phyloP scores from a whole-genome alignment of 192 early-diverging fungal species.

The Geosiphon pyriformis region DNA sequence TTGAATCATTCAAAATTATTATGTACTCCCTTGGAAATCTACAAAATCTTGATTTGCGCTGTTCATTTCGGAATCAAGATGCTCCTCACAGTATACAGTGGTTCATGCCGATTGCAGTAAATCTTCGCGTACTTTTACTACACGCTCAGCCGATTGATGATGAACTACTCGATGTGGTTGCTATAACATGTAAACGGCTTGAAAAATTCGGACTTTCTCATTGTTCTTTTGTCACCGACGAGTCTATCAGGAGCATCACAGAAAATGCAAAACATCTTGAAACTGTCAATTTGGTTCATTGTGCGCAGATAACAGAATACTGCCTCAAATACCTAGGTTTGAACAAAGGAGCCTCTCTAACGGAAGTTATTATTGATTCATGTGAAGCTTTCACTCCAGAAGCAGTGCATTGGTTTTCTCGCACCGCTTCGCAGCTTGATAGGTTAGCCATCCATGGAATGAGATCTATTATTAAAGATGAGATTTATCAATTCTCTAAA shows the following conservation, averaged over 20 bases:
- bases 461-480: background rate
- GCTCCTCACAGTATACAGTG: background rate
- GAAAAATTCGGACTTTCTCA: constrained; percentile 16
- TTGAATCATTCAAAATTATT: constrained; percentile 7
- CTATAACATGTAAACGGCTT: background rate
- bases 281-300: background rate
- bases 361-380: constrained; percentile 7
- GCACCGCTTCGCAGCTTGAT: background rate
- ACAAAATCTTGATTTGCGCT: background rate
- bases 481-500: constrained; percentile 1
- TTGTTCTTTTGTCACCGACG: background rate
- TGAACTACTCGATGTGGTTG: background rate
- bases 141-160: constrained; percentile 5
- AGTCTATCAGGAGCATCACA: background rate
- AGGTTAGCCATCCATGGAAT: background rate
- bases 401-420: constrained; percentile 11
- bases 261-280: background rate
- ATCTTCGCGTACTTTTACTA: background rate
- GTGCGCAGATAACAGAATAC: background rate
- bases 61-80: background rate
- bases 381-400: constrained; percentile 1
- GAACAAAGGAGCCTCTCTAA: background rate
- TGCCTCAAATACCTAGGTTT: constrained; percentile 2
- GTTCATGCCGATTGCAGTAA: background rate
- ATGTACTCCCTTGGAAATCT: background rate